Base-by-base conservation (phyloP, 768 basidiomycete species). In the Suillus sp. region DNA sequence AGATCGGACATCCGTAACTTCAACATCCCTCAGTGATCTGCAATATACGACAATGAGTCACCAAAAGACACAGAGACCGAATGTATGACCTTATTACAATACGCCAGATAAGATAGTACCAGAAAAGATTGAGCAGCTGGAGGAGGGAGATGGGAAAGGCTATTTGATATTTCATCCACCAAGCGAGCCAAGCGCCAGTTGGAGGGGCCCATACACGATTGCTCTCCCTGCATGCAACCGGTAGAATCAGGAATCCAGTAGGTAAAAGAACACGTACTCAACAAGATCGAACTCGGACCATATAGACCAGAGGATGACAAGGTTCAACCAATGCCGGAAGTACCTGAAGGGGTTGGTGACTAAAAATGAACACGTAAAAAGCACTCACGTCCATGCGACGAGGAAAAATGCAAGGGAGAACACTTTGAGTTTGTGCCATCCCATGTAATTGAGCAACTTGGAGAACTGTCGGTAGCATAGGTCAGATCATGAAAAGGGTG, bases 321-420 rank as follows among this genome's bases (percentile, higher is more conserved):
- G 73, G 74, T 97, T 98, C 47, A 96, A 79, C 72, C 90, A 97
- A 74, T 96, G 95, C 4, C 96, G 92, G 83, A 96, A 92, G 72
- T 98, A 98, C 8, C 93, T 96, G 70, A 16, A 18, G 18, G 60
- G 4, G 45, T 20, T 37, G 38, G 47, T n/a, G 38, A 22, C 37
- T 34, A 22, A 27, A 47, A 32, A 40, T 35, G 20, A 42, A 57
- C 25, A 6, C 5, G 18, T 40, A 20, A 27, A 20, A 20, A 40
- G 25, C 20, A 85, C 92, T 75, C 69, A 95, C 91, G 90, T 88
- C 95, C 95, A 97, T 30, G 90, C 74, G 60, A 72, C 74, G 62
- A 93, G 78, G 73, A 97, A 93, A 40, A 83, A 62, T 2, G 77
- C 78, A 67, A 93, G 96, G 1, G 85, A 65, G 40, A 85, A 76